Evolutionary conservation across 2,329 filamentous ascomycete genomes (phyloP).

Genomic region (Phoma sp.): DNA sequence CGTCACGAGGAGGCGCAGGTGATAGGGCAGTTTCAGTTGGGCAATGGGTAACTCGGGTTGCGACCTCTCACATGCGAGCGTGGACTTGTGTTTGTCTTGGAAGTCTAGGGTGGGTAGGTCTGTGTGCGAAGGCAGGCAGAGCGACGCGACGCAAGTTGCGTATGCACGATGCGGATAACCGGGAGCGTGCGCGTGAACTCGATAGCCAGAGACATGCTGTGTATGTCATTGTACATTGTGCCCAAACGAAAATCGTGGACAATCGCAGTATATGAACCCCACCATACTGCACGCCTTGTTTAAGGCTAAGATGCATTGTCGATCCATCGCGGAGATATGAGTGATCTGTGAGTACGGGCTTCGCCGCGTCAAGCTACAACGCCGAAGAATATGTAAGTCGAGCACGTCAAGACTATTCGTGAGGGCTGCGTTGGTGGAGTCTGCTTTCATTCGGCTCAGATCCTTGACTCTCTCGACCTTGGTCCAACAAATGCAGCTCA

Average conservation of each 20-base stretch:
- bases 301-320: not conserved
- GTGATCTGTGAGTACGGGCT: not conserved
- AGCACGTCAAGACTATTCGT: not conserved
- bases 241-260: not conserved
- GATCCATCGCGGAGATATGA: not conserved
- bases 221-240: not conserved
- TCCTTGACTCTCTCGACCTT: not conserved
- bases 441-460: too few relatives aligned
- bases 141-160: not conserved
- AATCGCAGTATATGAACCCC: not conserved
- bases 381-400: too few relatives aligned
- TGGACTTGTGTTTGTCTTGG: constrained; percentile 3
- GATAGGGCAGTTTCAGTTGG: constrained; percentile 15
- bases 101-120: not conserved
- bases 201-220: not conserved
- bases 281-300: not conserved
- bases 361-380: not conserved
- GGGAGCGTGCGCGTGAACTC: not conserved
- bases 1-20: constrained; percentile 12
- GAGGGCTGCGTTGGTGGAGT: not conserved
- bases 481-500: not conserved
- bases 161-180: not conserved
- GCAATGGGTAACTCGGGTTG: not conserved
- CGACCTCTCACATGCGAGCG: not conserved
- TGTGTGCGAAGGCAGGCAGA: not conserved